Percentiles rank a stretch among this genome's conserved stretches.
Conservation (phyloP, 2,329 filamentous ascomycete species). For the Beauveria sp. region DNA sequence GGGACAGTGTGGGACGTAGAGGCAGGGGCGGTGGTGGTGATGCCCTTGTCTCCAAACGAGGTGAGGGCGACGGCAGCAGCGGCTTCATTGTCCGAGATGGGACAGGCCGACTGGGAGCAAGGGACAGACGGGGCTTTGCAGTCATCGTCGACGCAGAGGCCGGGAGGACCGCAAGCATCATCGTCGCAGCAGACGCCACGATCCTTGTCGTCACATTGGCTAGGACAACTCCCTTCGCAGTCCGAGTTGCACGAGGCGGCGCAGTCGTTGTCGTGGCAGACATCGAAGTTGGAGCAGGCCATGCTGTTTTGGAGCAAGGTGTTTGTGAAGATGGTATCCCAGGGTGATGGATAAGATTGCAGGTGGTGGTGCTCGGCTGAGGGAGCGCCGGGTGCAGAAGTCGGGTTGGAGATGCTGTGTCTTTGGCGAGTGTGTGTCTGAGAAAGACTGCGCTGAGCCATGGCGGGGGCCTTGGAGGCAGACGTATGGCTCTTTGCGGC, state of each 20-base stretch:
- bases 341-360: constrained; percentile 6
- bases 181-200: constrained; percentile 29
- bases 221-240: constrained; percentile 27
- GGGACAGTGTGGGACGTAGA: constrained; percentile 13
- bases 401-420: constrained; percentile 12
- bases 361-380: neutral
- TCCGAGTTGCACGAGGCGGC: constrained; percentile 26
- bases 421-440: constrained; percentile 10
- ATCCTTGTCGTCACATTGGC: constrained; percentile 26
- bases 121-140: constrained; percentile 28
- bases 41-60: constrained; percentile 21
- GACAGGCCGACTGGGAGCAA: constrained; percentile 24
- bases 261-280: constrained; percentile 19
- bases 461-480: constrained; percentile 2
- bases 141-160: constrained; percentile 32
- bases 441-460: constrained; percentile 12
- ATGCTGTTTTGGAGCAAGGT: constrained; percentile 5
- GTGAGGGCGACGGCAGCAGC: constrained; percentile 24
- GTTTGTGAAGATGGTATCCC: constrained; percentile 10
- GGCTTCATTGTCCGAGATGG: constrained; percentile 16
- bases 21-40: constrained; percentile 9
- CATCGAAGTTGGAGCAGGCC: constrained; percentile 1
- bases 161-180: constrained; percentile 24
- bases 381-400: neutral
- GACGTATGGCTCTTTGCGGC: constrained; percentile 13